Evolutionary conservation across 2,329 filamentous ascomycete genomes (phyloP), one percentile per base, ranked within the genome.

Genomic region (Colletotrichum spinosum): DNA sequence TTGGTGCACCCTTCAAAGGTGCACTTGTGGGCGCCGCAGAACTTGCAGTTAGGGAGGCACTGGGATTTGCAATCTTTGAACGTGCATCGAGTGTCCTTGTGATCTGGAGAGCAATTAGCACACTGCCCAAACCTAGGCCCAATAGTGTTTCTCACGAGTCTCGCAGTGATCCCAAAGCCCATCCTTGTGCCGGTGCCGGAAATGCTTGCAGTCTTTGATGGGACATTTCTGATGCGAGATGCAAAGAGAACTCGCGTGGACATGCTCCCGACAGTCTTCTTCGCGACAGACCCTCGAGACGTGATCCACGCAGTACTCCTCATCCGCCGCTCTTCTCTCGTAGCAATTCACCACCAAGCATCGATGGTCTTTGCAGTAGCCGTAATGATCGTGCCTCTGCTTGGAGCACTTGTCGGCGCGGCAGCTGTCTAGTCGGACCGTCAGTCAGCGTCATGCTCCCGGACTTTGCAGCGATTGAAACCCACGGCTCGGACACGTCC

Each of bases 401-500:
- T 66, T 63, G 25, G 25, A 66, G 33, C 63, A 66, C 5, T 17
- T 38, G 1, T 66, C 63, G n/a, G 53, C 59, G 6, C 44, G 44
- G 33, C 63, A 66, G 13, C 45, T 53, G 59, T 66, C 63, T 66
- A 41, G 45, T 25, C 42, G 9, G 12, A 8, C 33, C 49, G 37
- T 17, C 34, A 15, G 37, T 66, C 37, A 66, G 53, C 52, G 41
- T 53, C 58, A 57, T 57, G 17, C 15, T 13, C 52, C n/a, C 37
- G 37, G 48, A 12, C 37, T 12, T 4, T n/a, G 3, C 35, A 38
- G 41, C 39, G 13, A 37, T 33, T 15, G 38, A 38, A 50, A 57
- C 63, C 63, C 33, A 66, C 63, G 63, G 53, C 60, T 60, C 33
- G 59, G 46, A 56, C 63, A 66, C 11, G 57, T 56, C 63, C 63